Conservation (phyloP, 345 rosid genomes). For the Firmiana major region DNA sequence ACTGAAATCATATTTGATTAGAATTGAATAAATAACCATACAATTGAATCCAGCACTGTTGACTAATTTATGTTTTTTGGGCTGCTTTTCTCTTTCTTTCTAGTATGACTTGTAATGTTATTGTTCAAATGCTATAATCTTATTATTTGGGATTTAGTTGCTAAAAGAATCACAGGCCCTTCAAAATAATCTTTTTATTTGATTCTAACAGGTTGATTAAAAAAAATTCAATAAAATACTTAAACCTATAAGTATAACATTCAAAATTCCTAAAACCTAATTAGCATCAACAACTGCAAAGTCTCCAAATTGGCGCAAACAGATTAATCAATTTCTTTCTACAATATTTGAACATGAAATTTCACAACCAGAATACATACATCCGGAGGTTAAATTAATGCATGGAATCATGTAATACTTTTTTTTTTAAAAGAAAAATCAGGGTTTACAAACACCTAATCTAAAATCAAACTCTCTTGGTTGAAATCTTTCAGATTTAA, state of each 20-base stretch:
- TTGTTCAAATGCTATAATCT: neutral
- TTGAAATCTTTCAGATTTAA: neutral
- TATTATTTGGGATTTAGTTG: neutral
- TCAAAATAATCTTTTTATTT: neutral
- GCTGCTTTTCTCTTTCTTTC: neutral
- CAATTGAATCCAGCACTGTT: neutral
- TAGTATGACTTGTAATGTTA: neutral
- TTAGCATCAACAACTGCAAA: neutral
- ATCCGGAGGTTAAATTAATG: neutral
- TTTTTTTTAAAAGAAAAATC: neutral
- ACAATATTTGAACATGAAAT: neutral
- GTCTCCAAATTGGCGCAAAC: neutral
- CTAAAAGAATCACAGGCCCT: neutral
- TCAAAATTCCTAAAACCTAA: neutral
- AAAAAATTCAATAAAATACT: neutral
- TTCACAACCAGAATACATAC: neutral
- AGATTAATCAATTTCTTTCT: neutral
- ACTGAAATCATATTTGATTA: neutral
- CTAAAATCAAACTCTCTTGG: neutral
- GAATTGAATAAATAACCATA: neutral
- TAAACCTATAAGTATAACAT: neutral
- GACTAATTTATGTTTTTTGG: neutral
- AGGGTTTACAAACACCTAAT: neutral
- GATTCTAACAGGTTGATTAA: neutral
- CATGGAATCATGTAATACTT: neutral